Evolutionary conservation across 228 moss, liverwort and hornwort species (phyloP).

Genomic region (Sphagnum fallax): DNA sequence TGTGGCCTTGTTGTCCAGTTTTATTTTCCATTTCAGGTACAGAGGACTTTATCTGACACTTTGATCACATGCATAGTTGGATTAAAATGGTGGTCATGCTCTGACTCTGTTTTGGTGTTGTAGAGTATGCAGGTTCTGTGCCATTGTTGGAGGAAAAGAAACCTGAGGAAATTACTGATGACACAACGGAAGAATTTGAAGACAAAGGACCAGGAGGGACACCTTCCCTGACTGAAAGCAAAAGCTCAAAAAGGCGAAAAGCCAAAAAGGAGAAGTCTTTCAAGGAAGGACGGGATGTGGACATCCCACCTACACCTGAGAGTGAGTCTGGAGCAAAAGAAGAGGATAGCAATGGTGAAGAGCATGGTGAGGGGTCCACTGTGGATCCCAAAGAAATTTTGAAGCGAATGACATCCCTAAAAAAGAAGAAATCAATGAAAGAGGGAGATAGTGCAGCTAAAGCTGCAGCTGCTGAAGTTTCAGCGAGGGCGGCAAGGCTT

Average conservation of each 20-base stretch:
- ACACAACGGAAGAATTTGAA: slow-evolving; percentile 26
- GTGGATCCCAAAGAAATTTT: slow-evolving; percentile 49
- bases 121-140: background rate
- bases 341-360: slow-evolving; percentile 32
- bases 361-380: slow-evolving; percentile 12
- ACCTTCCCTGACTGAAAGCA: slow-evolving; percentile 37
- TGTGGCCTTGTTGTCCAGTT: too few relatives aligned
- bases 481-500: slow-evolving; percentile 52
- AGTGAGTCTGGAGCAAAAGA: slow-evolving; percentile 20
- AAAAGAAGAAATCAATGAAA: slow-evolving; percentile 57
- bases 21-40: too few relatives aligned
- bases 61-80: too few relatives aligned
- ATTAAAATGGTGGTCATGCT: too few relatives aligned
- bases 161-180: slow-evolving; percentile 16
- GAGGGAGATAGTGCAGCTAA: slow-evolving; percentile 49
- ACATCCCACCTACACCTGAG: slow-evolving; percentile 31
- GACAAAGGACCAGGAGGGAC: slow-evolving; percentile 15
- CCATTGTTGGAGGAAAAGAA: slow-evolving; percentile 6
- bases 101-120: too few relatives aligned
- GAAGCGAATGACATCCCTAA: slow-evolving; percentile 36
- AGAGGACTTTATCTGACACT: too few relatives aligned
- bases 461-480: slow-evolving; percentile 50
- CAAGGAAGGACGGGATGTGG: slow-evolving; percentile 48
- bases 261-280: slow-evolving; percentile 59
- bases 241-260: slow-evolving; percentile 55